Evolutionary conservation across 345 rosid species (phyloP).

Genomic region (Citrus australasica): DNA sequence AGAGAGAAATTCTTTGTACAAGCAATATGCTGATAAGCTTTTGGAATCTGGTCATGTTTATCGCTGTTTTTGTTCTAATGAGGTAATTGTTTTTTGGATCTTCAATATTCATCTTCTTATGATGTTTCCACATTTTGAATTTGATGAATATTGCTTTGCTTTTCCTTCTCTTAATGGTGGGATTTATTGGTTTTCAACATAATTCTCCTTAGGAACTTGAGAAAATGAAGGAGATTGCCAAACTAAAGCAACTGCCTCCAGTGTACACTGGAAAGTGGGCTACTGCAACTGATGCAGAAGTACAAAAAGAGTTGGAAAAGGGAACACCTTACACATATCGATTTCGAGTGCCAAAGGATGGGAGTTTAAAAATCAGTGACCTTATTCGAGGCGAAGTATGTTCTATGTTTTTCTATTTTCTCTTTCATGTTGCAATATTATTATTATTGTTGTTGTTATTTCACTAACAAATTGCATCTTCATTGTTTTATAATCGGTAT

Average conservation of each 20-base stretch:
- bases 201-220: slow-evolving; percentile 69
- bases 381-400: slow-evolving; percentile 89
- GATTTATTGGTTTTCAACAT: not conserved
- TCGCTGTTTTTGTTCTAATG: slow-evolving; percentile 85
- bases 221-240: slow-evolving; percentile 81
- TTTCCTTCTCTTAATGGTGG: not conserved
- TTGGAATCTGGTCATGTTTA: slow-evolving; percentile 85
- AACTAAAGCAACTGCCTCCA: slow-evolving; percentile 73
- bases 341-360: slow-evolving; percentile 78
- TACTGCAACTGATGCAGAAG: slow-evolving; percentile 57
- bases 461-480: not conserved
- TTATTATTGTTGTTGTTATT: not conserved
- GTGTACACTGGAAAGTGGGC: slow-evolving; percentile 91
- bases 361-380: slow-evolving; percentile 74
- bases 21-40: slow-evolving; percentile 72
- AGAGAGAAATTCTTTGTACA: slow-evolving; percentile 78
- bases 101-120: not conserved
- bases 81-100: slow-evolving; percentile 35
- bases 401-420: slow-evolving; percentile 6
- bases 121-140: not conserved
- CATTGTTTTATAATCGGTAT: not conserved
- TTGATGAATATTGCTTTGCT: not conserved
- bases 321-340: slow-evolving; percentile 82
- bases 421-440: not conserved
- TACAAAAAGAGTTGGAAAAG: slow-evolving; percentile 69